phyloP scores from a whole-genome alignment of 2,329 filamentous ascomycete genomes.

The Paradendryphiella salina region DNA sequence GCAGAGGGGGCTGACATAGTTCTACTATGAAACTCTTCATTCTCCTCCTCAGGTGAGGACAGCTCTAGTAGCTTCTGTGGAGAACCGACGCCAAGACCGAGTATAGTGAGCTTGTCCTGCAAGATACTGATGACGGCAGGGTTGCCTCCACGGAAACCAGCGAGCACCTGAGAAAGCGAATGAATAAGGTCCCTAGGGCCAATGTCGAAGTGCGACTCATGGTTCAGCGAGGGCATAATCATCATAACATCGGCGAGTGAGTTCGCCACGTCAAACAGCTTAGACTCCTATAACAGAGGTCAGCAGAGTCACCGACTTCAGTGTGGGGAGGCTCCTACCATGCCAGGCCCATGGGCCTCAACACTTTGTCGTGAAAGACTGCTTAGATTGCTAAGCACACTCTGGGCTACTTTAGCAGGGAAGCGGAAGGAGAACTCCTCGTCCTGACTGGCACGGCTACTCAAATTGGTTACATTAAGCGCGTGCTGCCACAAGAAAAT shows the following conservation, averaged over 20 bases:
- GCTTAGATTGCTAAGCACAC: conserved; percentile 36
- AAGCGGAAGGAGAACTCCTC: conserved; percentile 45
- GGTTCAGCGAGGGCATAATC: conserved; percentile 40
- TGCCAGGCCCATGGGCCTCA: conserved; percentile 44
- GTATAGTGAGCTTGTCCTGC: conserved; percentile 36
- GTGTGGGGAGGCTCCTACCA: conserved; percentile 26
- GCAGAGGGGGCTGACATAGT: conserved; percentile 25
- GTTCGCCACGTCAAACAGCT: conserved; percentile 43
- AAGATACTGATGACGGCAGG: conserved; percentile 41
- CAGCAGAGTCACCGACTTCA: neutral
- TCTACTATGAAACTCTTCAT: conserved; percentile 30
- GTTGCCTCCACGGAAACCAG: conserved; percentile 40
- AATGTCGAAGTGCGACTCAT: conserved; percentile 36
- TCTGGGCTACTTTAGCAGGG: conserved; percentile 42
- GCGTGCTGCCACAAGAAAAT: conserved; percentile 46
- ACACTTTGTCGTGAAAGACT: conserved; percentile 39
- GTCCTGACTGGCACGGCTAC: conserved; percentile 29
- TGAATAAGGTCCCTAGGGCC: conserved; percentile 43
- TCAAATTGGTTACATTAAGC: conserved; percentile 40
- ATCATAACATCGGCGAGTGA: conserved; percentile 46
- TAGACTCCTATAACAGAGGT: conserved; percentile 34
- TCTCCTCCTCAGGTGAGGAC: conserved; percentile 40
- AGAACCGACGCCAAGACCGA: conserved; percentile 35
- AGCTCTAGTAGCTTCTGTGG: conserved; percentile 39
- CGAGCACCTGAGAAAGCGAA: conserved; percentile 36